phyloP scores from a whole-genome alignment of 805 yeast species.

The Hanseniaspora lindneri region DNA sequence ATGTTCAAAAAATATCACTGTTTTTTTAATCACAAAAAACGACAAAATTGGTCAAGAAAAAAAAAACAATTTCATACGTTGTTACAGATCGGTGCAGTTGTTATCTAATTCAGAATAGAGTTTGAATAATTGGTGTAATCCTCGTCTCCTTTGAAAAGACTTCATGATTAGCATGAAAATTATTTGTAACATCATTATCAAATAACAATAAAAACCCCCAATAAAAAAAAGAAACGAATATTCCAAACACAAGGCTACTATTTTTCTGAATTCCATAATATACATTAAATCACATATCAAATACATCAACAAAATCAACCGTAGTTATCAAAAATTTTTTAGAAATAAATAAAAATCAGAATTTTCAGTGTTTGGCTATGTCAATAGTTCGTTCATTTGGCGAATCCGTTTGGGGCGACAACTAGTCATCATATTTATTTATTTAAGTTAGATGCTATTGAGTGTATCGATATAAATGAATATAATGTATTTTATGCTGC shows the following conservation, averaged over 20 bases:
- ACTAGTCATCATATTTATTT: conserved; percentile 28
- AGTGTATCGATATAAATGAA: background rate
- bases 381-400: conserved; percentile 23
- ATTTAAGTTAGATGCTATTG: background rate
- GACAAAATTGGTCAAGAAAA: conserved; percentile 1
- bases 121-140: conserved; percentile 16
- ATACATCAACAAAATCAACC: conserved; percentile 6
- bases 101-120: conserved; percentile 8
- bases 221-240: too few relatives aligned
- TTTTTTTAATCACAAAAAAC: conserved; percentile 17
- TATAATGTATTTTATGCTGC: conserved; percentile 1
- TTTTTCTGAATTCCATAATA: background rate
- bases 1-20: too few relatives aligned
- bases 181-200: conserved; percentile 16
- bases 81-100: background rate
- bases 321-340: conserved; percentile 13
- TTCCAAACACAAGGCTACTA: too few relatives aligned
- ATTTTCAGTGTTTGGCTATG: conserved; percentile 33
- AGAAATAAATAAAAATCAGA: conserved; percentile 24
- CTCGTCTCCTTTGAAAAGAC: conserved; percentile 16
- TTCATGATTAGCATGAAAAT: conserved; percentile 32
- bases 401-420: conserved; percentile 35
- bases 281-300: background rate
- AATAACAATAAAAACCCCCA: too few relatives aligned
- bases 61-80: background rate